Conservation (phyloP, 2,329 filamentous ascomycete genomes). For the Venturia nashicola region DNA sequence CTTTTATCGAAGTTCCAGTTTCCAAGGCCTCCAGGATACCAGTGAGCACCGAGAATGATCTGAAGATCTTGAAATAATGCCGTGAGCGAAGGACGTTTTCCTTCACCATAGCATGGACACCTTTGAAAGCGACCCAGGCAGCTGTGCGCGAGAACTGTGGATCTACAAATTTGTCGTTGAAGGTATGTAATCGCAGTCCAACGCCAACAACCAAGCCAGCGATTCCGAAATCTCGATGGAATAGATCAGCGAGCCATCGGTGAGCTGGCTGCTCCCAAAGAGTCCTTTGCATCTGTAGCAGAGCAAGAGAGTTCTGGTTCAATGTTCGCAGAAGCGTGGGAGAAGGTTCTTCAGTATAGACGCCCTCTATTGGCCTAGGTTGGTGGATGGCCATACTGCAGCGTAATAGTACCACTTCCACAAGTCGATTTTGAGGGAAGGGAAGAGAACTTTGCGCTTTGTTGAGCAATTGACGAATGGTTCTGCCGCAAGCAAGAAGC, state of each 20-base stretch:
- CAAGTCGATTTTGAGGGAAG: not conserved
- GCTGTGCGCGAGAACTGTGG: not conserved
- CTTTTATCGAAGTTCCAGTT: not conserved
- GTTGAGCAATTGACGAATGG: constrained; percentile 5
- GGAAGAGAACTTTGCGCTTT: not conserved
- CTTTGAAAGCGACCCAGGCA: not conserved
- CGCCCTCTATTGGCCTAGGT: not conserved
- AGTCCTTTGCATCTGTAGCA: constrained; percentile 1
- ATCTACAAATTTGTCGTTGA: not conserved
- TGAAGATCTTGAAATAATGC: constrained; percentile 4
- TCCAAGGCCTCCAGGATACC: not conserved
- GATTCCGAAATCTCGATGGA: constrained; percentile 2
- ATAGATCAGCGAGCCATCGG: constrained; percentile 3
- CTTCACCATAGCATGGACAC: not conserved
- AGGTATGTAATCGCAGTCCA: constrained; percentile 3
- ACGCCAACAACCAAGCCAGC: constrained; percentile 3
- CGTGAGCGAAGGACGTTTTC: not conserved
- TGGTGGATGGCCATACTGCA: constrained; percentile 7
- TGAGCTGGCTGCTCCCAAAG: not conserved
- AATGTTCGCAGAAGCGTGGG: not conserved
- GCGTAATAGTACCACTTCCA: constrained; percentile 2
- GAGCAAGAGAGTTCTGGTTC: constrained; percentile 6
- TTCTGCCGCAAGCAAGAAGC: constrained; percentile 1
- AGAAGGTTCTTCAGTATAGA: not conserved
- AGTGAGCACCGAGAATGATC: not conserved